A percentile compares a stretch with the other conserved stretches of the same genome.
Evolutionary conservation across 306 rosid genomes (phyloP).

Genomic region (Crotalaria pallida): DNA sequence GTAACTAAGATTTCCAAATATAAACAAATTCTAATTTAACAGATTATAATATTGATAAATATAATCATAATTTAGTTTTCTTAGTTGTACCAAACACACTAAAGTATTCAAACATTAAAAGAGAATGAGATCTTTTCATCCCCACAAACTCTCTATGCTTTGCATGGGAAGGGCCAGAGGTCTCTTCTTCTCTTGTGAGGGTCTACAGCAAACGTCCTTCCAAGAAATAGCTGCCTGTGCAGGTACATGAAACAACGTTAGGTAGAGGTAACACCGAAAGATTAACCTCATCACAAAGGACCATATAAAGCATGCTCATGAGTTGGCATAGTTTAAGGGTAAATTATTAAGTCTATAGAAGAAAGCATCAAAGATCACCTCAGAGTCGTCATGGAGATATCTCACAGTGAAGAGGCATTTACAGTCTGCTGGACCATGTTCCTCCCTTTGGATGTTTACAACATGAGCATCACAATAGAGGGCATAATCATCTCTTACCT

Average conservation of each 20-base stretch:
- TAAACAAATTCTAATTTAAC: no score
- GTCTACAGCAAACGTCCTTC: constrained; percentile 33
- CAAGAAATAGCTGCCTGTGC: constrained; percentile 34
- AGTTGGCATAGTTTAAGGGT: background rate
- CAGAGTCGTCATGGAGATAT: constrained; percentile 43
- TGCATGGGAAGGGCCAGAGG: background rate
- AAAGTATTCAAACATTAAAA: no score
- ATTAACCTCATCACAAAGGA: background rate
- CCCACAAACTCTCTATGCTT: constrained; percentile 35
- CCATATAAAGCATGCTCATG: background rate
- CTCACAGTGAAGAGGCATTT: constrained; percentile 54
- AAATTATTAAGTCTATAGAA: background rate
- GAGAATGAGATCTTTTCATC: constrained; percentile 16
- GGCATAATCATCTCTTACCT: constrained; percentile 60
- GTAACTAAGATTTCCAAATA: no score
- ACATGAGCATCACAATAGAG: constrained; percentile 38
- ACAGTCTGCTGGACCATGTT: constrained; percentile 31
- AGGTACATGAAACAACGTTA: constrained; percentile 3
- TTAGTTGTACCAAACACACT: no score
- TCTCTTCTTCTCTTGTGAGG: constrained; percentile 29
- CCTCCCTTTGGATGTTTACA: constrained; percentile 23
- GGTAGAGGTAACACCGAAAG: background rate
- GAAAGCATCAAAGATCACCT: constrained; percentile 36
- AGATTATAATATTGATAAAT: no score
- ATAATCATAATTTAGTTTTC: no score